phyloP scores from a whole-genome alignment of 202 grass and related monocot genomes.

The Panicum virgatum region DNA sequence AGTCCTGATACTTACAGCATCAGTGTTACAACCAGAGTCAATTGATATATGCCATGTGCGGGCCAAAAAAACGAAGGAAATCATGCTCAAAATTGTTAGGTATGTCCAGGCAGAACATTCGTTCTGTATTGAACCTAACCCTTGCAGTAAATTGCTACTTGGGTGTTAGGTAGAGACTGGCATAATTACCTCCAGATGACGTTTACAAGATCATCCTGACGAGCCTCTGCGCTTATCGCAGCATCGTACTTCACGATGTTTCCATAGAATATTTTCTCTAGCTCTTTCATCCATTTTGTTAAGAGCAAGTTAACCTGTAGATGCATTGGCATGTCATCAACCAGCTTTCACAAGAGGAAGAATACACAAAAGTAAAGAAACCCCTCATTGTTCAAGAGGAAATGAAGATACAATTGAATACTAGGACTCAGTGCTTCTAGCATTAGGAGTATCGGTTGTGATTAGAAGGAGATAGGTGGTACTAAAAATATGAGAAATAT shows the following conservation, averaged over 20 bases:
- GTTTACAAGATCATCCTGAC: slow-evolving; percentile 88
- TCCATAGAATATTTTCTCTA: slow-evolving; percentile 99
- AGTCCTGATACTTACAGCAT: slow-evolving; percentile 14
- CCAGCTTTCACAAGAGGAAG: slow-evolving; percentile 7
- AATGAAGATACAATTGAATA: slow-evolving; percentile 27
- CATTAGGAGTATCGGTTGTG: background rate
- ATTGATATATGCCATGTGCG: slow-evolving; percentile 12
- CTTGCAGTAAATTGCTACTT: slow-evolving; percentile 24
- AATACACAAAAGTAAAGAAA: slow-evolving; percentile 1
- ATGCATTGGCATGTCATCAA: slow-evolving; percentile 8
- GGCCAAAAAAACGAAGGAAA: slow-evolving; percentile 3
- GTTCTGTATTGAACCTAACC: background rate
- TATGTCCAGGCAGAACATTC: background rate
- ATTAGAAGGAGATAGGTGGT: background rate
- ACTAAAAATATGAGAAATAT: slow-evolving; percentile 20
- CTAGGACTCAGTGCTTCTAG: background rate
- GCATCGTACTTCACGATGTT: slow-evolving; percentile 94
- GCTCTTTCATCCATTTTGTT: slow-evolving; percentile 98
- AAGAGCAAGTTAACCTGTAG: slow-evolving; percentile 94
- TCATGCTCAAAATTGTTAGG: background rate
- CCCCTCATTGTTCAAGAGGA: slow-evolving; percentile 3
- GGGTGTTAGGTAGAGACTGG: background rate
- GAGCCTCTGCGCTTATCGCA: slow-evolving; percentile 70
- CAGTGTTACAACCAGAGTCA: background rate
- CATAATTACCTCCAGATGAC: slow-evolving; percentile 84